Evolutionary conservation across 345 rosid genomes (phyloP), one percentile per base, ranked within the genome.

Genomic region (Carallia brachiata): DNA sequence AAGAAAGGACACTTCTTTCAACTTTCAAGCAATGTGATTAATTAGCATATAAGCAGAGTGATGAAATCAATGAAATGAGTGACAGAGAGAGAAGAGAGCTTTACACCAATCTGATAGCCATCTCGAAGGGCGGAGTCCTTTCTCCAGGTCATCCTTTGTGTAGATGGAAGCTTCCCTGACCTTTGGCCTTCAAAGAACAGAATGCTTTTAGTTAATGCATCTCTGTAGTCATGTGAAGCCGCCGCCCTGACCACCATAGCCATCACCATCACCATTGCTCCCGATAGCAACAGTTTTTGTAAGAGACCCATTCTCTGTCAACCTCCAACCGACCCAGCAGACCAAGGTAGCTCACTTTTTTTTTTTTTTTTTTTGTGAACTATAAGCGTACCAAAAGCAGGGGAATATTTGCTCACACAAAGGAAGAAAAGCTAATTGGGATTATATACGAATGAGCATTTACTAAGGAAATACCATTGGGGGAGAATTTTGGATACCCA

Each of bases 181-280:
- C 78, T 75, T 70, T 69, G 70, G 13, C 78, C 78, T 69, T 75
- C 73, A 30, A 69, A 75, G 62, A 75, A 75, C 73, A 75, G 6
- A 62, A 75, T 75, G 69, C 73, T 68, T 57, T 69, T 75, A 27
- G 61, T 65, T 61, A 69, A 63, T 48, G 78, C 78, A 63, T 75
- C 73, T 3, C 61, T 54, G 27, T 75, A 75, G 52, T 75, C 73
- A 47, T 75, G 73, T 48, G 65, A 34, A 47, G 31, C 58, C 65
- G 28, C 59, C 65, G 28, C 59, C 4, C 12, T 61, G 53, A 18
- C 37, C 50, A 19, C 55, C 63, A 36, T 13, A 12, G 17, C 65
- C 73, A 36, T 36, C 31, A 44, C 17, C 40, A 47, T 19, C 37
- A 56, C 1, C 30, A 44, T 44, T 16, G 23, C 60, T 7, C n/a